Percentiles rank a stretch among this genome's conserved stretches.
phyloP scores from a whole-genome alignment of 208 protist genomes.

The Jaenimonas drosophilae region DNA sequence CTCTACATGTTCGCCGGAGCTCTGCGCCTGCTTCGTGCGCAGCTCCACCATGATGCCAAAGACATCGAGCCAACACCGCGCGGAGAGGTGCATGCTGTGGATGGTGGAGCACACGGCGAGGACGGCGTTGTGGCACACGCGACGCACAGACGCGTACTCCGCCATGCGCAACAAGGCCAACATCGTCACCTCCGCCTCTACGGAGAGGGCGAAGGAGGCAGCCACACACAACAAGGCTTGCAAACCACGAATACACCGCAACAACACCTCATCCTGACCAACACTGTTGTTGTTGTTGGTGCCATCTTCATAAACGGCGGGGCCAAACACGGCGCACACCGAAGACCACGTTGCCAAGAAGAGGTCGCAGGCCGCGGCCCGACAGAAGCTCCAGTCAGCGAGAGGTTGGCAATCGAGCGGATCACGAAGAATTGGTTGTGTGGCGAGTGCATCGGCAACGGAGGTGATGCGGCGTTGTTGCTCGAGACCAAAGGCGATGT shows the following conservation, averaged over 20 bases:
- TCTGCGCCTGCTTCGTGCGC: slow-evolving; percentile 16
- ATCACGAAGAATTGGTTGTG: background rate
- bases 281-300: slow-evolving; percentile 6
- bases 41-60: slow-evolving; percentile 42
- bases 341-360: slow-evolving; percentile 75
- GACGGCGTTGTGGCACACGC: slow-evolving; percentile 32
- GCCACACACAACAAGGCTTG: slow-evolving; percentile 57
- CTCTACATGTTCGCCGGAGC: slow-evolving; percentile 35
- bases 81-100: slow-evolving; percentile 65
- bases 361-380: slow-evolving; percentile 49
- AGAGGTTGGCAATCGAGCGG: background rate
- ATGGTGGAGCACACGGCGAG: slow-evolving; percentile 49
- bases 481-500: slow-evolving; percentile 66
- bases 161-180: slow-evolving; percentile 54
- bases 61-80: slow-evolving; percentile 55
- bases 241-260: slow-evolving; percentile 57
- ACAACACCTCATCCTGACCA: slow-evolving; percentile 35
- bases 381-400: slow-evolving; percentile 30
- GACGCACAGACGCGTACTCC: slow-evolving; percentile 31
- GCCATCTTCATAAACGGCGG: slow-evolving; percentile 43
- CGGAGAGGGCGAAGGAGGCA: slow-evolving; percentile 66
- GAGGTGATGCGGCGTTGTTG: slow-evolving; percentile 52
- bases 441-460: background rate
- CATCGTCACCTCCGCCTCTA: slow-evolving; percentile 68
- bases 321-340: slow-evolving; percentile 76